Evolutionary conservation across 768 basidiomycete species (phyloP).

Genomic region (Antrodiella citrinella): DNA sequence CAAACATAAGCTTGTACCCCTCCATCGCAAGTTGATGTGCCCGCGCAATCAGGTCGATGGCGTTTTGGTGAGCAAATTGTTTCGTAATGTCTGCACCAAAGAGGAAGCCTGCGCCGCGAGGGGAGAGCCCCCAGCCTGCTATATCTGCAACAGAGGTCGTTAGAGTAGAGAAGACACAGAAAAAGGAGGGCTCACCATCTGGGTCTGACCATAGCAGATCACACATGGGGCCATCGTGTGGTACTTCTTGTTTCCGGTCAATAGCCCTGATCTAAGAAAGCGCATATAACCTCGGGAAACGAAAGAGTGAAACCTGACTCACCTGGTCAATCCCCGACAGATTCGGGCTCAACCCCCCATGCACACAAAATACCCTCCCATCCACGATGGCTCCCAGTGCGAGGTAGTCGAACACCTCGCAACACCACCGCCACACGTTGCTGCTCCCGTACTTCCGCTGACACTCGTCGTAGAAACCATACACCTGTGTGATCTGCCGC

Average conservation of each 20-base stretch:
- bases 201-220: slow-evolving; percentile 99
- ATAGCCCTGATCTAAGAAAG: slow-evolving; percentile 75
- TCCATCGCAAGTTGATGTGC: slow-evolving; percentile 99
- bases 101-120: slow-evolving; percentile 93
- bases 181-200: slow-evolving; percentile 54
- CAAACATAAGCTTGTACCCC: slow-evolving; percentile 96
- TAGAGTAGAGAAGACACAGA: not conserved
- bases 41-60: slow-evolving; percentile 89
- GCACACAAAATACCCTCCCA: slow-evolving; percentile 94
- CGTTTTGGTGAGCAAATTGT: slow-evolving; percentile 83
- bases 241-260: slow-evolving; percentile 95
- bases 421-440: slow-evolving; percentile 98
- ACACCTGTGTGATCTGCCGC: slow-evolving; percentile 93
- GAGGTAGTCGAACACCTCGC: slow-evolving; percentile 97
- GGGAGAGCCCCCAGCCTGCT: slow-evolving; percentile 91
- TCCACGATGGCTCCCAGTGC: slow-evolving; percentile 95
- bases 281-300: too few species aligned
- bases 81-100: slow-evolving; percentile 92
- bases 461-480: slow-evolving; percentile 83
- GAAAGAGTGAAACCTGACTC: slow-evolving; percentile 12
- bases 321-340: slow-evolving; percentile 86
- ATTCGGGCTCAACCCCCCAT: slow-evolving; percentile 91
- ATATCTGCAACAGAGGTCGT: slow-evolving; percentile 50
- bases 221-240: slow-evolving; percentile 98
- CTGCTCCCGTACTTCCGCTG: slow-evolving; percentile 90